Base-by-base conservation (phyloP, 805 yeast species). In the Metahyphopichia silvanorum region DNA sequence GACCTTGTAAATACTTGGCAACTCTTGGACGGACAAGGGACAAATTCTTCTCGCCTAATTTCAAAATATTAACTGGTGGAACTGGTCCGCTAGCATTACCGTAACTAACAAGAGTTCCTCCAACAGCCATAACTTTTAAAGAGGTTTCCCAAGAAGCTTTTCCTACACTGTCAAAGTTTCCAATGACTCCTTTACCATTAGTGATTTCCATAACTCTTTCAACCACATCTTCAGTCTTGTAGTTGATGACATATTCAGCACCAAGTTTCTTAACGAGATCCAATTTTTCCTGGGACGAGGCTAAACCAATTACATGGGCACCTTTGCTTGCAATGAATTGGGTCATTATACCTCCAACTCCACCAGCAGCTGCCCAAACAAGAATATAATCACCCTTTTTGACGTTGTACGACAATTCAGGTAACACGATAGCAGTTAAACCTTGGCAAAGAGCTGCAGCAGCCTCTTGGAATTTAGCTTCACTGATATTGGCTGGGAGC, bases 281-380 rank as follows among this genome's bases (percentile, higher is more conserved):
- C 43, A 82, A 69, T 59, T 89, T 89, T 35, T 74, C 94, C 17
- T 71, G 76, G 9, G 86, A 69, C 2, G 96, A 86, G 5, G 94
- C 93, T 23, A 84, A 69, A 3, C 94, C 96, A 59, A 89, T 87
- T 28, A 79, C 88, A 42, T 76, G 79, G 4, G 88, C 96, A 14
- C 95, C 95, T 30, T 63, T 67, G 16, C 59, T 49, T 19, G 68
- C 56, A 31, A 82, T 58, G 57, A 88, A 62, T 55, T 88, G 96
- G 31, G 70, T 66, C 33, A 87, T 62, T 13, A 86, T 44, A 32
- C 76, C 70, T 4, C 98, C 98, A 31, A 86, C 91, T 35, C 97
- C 96, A 28, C 97, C 98, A 3, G 97, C 96, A 6, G 96, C 96
- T 4, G 97, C 97, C 65, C 88, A 86, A 16, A 86, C 79, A 29